Base-by-base conservation (phyloP, 73 alveolate genomes). In the Paramecium sonneborni region DNA sequence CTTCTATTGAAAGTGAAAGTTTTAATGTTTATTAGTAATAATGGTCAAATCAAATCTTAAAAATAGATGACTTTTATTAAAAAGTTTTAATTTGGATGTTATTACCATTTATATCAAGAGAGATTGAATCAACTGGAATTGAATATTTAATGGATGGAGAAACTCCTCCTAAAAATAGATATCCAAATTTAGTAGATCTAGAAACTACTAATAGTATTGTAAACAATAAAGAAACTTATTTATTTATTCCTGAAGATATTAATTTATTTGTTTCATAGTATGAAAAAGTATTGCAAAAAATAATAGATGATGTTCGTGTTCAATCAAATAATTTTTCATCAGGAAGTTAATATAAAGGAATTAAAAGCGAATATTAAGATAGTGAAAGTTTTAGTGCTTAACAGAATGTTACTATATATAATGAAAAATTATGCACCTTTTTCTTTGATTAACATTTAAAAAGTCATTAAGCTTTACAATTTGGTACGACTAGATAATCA, bases 81-180 rank as follows among this genome's bases (percentile, higher is more conserved):
- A 35, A 72, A 72, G 86, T 32, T 3, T 37, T 72, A 38, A 38
- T 72, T 12, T 72, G 86, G 86, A 72, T 72, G 67, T 35, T 72
- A 6, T 37, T 72, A 34, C 86, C 86, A 35, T 72, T 72, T 37
- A 15, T 72, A 2, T n/a, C 86, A 3, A 72, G 57, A 38, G 86
- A 72, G 24, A 72, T 72, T 32, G 86, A 72, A 72, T 32, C 58
- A 14, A 72, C 86, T 34, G 86, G 86, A 0, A 72, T 72, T 2
- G 86, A 72, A 72, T 72, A 35, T 20, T 72, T 72, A n/a, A 35
- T 72, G 57, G 58, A 72, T 72, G 86, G 86, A n/a, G 55, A 72
- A 72, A 72, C 58, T 11, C 86, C 86, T 5, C 55, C 86, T 11
- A 72, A 72, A 38, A 38, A 72, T 35, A 3, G 86, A 72, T 72